Conservation (phyloP, 805 yeast genomes). For the Metschnikowia amazonensis region DNA sequence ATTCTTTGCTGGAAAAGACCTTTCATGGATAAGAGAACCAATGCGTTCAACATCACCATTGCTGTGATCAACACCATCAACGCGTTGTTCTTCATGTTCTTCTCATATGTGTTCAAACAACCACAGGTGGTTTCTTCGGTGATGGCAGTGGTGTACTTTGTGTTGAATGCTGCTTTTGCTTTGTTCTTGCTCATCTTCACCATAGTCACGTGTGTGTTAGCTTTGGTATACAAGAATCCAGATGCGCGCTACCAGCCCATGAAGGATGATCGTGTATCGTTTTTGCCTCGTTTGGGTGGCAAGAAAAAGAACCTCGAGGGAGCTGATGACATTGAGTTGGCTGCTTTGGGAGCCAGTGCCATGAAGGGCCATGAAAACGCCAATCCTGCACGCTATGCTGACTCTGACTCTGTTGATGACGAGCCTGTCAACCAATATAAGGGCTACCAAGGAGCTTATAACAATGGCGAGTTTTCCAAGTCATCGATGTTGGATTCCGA, state of each 20-base stretch:
- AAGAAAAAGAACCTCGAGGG: slow-evolving; percentile 25
- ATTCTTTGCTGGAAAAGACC: slow-evolving; percentile 73
- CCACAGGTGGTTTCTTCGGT: slow-evolving; percentile 88
- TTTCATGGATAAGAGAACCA: slow-evolving; percentile 91
- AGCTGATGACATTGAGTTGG: slow-evolving; percentile 55
- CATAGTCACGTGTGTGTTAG: slow-evolving; percentile 80
- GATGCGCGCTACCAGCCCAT: slow-evolving; percentile 94
- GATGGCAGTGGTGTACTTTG: slow-evolving; percentile 85
- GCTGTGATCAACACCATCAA: slow-evolving; percentile 77
- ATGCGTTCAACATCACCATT: slow-evolving; percentile 85
- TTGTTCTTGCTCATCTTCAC: slow-evolving; percentile 78
- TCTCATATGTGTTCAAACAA: slow-evolving; percentile 77
- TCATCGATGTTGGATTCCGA: slow-evolving; percentile 16
- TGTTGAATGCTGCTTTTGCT: slow-evolving; percentile 86
- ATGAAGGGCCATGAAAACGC: slow-evolving; percentile 57
- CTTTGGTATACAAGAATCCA: slow-evolving; percentile 84
- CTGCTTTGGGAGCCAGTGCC: slow-evolving; percentile 69
- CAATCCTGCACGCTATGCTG: slow-evolving; percentile 24
- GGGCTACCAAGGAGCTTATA: slow-evolving; percentile 13
- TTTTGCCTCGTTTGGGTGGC: slow-evolving; percentile 62
- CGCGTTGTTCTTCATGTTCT: slow-evolving; percentile 82
- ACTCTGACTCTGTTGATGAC: slow-evolving; percentile 30
- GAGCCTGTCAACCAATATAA: slow-evolving; percentile 15
- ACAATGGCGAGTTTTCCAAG: slow-evolving; percentile 13
- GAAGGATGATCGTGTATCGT: slow-evolving; percentile 95